A percentile compares a stretch with the other conserved stretches of the same genome.
phyloP scores from a whole-genome alignment of 2,329 filamentous ascomycete species.

The Trichoderma afroharzianum region DNA sequence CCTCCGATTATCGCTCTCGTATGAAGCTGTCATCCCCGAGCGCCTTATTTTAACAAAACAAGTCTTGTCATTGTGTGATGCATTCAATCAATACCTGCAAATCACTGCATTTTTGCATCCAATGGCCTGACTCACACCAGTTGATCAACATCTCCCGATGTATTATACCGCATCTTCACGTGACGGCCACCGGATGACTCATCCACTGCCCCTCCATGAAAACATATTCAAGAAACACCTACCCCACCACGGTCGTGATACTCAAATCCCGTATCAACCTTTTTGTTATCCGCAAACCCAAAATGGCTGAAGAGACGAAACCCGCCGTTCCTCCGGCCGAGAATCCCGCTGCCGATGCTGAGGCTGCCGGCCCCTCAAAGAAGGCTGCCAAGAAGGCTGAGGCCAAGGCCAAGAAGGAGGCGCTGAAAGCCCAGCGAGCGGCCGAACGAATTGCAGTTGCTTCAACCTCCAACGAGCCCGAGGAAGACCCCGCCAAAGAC shows the following conservation, averaged over 20 bases:
- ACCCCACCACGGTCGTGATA: conserved; percentile 12
- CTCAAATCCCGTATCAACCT: not conserved
- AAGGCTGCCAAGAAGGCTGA: conserved; percentile 82
- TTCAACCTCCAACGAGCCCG: conserved; percentile 63
- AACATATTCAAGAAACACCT: not conserved
- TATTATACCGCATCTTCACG: not conserved
- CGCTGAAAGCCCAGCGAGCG: conserved; percentile 67
- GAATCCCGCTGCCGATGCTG: not conserved
- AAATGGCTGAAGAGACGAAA: conserved; percentile 14
- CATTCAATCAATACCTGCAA: not conserved
- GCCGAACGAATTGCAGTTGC: conserved; percentile 73
- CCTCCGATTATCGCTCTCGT: not conserved
- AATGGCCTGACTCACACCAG: not conserved
- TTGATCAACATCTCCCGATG: not conserved
- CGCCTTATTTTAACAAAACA: not conserved
- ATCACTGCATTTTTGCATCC: not conserved
- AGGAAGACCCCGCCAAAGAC: conserved; percentile 66
- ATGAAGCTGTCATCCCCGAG: not conserved
- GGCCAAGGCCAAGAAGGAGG: conserved; percentile 84
- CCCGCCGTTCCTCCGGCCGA: not conserved
- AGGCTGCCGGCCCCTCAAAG: conserved; percentile 36
- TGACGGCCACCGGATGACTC: conserved; percentile 6
- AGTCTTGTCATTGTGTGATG: not conserved
- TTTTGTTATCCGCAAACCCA: not conserved
- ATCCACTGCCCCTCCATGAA: conserved; percentile 11